Evolutionary conservation across 768 basidiomycete genomes (phyloP).

Genomic region (Serpula lacrymans): DNA sequence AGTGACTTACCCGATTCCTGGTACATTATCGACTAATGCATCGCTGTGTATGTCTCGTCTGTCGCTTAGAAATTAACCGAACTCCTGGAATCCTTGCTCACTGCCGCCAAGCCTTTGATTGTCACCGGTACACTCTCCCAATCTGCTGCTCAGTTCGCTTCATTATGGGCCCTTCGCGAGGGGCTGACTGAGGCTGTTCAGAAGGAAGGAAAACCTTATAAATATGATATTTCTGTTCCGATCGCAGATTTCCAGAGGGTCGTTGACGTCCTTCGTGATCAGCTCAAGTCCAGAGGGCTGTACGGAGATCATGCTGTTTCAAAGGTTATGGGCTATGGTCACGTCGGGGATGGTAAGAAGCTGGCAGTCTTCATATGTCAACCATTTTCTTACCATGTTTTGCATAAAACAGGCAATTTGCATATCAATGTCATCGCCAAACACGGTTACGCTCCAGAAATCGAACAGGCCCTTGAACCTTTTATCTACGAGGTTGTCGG

Average conservation of each 20-base stretch:
- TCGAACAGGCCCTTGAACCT: conserved; percentile 87
- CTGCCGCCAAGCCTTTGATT: conserved; percentile 71
- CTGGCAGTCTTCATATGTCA: no score
- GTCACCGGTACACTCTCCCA: conserved; percentile 91
- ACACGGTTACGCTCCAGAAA: conserved; percentile 69
- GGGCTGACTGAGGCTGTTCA: conserved; percentile 88
- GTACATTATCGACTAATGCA: conserved; percentile 8
- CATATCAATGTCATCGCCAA: conserved; percentile 90
- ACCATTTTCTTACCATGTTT: conserved; percentile 4
- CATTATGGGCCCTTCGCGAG: conserved; percentile 91
- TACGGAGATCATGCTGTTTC: conserved; percentile 73
- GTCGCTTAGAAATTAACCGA: conserved; percentile 74
- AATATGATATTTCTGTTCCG: conserved; percentile 94
- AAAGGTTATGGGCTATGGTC: conserved; percentile 90
- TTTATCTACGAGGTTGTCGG: conserved; percentile 92
- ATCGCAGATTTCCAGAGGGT: conserved; percentile 82
- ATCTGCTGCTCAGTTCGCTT: conserved; percentile 82
- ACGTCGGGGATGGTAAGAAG: conserved; percentile 88
- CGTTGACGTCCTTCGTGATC: conserved; percentile 76
- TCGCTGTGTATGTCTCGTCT: conserved; percentile 2
- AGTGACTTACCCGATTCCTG: conserved; percentile 12
- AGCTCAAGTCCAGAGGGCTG: conserved; percentile 64
- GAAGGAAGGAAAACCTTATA: conserved; percentile 94
- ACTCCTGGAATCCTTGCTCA: conserved; percentile 75
- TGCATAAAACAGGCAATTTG: conserved; percentile 80